phyloP scores from a whole-genome alignment of 495 filamentous ascomycete genomes.

The Talaromyces stipitatus region DNA sequence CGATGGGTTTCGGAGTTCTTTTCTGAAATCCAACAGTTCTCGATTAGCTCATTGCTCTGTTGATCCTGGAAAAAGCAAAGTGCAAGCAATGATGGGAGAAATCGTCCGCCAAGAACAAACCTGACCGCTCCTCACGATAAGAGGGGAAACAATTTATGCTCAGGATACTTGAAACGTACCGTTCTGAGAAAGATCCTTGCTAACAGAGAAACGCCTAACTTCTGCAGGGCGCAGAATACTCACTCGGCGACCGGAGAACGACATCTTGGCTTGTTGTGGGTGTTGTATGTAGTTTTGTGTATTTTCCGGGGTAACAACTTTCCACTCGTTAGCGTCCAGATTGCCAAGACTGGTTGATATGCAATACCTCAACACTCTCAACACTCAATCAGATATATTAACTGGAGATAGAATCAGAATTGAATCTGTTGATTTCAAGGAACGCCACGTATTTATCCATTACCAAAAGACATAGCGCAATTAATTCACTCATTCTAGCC shows the following conservation, averaged over 20 bases:
- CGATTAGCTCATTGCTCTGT: background rate
- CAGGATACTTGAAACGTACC: constrained; percentile 18
- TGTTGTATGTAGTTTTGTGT: background rate
- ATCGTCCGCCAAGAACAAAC: background rate
- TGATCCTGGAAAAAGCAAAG: background rate
- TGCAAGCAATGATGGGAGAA: constrained; percentile 8
- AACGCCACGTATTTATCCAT: background rate
- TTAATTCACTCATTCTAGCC: background rate
- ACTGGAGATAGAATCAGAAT: background rate
- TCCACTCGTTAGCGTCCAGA: background rate
- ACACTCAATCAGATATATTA: too few species aligned
- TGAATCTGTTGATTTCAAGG: background rate
- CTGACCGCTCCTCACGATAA: background rate
- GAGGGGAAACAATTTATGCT: background rate
- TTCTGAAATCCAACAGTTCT: constrained; percentile 40
- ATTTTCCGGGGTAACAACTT: background rate
- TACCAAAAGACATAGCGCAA: background rate
- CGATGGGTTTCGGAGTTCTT: constrained; percentile 71
- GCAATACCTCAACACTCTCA: background rate
- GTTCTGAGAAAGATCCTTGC: constrained; percentile 36
- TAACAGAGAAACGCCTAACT: constrained; percentile 26
- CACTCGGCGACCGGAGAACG: constrained; percentile 42
- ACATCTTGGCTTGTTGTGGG: constrained; percentile 28
- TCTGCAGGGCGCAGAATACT: constrained; percentile 38
- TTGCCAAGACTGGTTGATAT: background rate